Conservation (phyloP, 208 protist species). For the Herpetomonas samuelpessoai region DNA sequence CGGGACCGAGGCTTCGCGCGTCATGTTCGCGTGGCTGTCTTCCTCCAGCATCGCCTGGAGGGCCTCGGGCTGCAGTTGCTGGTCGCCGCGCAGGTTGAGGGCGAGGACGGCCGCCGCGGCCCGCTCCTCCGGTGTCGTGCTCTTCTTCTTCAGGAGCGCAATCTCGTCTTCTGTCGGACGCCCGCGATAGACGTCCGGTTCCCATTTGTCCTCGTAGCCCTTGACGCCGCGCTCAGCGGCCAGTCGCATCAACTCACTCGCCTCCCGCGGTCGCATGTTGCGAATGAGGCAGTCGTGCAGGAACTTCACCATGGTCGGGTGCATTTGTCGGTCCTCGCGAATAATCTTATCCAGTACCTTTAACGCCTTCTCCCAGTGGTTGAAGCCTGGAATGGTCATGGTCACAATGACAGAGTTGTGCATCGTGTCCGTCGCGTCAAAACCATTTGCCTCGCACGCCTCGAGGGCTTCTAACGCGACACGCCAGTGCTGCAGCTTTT, state of each 20-base stretch:
- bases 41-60: slow-evolving; percentile 48
- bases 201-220: slow-evolving; percentile 80
- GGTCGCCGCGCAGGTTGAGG: slow-evolving; percentile 73
- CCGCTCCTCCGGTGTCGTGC: slow-evolving; percentile 15
- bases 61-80: slow-evolving; percentile 40
- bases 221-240: slow-evolving; percentile 71
- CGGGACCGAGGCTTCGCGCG: slow-evolving; percentile 29
- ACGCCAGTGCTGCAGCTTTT: slow-evolving; percentile 90
- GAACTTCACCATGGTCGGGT: slow-evolving; percentile 84
- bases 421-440: slow-evolving; percentile 91
- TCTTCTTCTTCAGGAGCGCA: slow-evolving; percentile 16
- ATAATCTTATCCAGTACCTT: slow-evolving; percentile 71
- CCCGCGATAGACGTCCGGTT: slow-evolving; percentile 75
- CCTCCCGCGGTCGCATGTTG: slow-evolving; percentile 77
- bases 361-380: slow-evolving; percentile 77
- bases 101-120: slow-evolving; percentile 44
- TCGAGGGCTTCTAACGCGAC: slow-evolving; percentile 83
- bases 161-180: slow-evolving; percentile 45
- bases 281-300: slow-evolving; percentile 87
- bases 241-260: slow-evolving; percentile 69
- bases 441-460: slow-evolving; percentile 86
- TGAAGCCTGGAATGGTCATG: slow-evolving; percentile 84
- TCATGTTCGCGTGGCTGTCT: slow-evolving; percentile 48
- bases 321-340: slow-evolving; percentile 74
- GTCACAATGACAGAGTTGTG: slow-evolving; percentile 90